Evolutionary conservation across 208 protist genomes (phyloP), one percentile per base, ranked within the genome.

Genomic region (Naegleria lovaniensis): DNA sequence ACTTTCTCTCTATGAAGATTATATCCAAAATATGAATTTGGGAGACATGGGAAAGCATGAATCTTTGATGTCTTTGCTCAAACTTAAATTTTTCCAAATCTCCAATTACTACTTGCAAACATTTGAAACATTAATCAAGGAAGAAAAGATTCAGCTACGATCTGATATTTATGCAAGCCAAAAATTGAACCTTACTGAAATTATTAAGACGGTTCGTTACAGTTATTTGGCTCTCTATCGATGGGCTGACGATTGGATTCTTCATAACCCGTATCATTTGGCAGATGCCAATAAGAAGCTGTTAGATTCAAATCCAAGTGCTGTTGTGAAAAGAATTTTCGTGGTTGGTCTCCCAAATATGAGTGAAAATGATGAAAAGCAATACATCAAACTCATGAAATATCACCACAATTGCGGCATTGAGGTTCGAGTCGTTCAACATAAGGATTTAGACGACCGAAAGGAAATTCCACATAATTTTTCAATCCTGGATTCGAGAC

Each of bases 391-490:
- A 5, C 41, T 87, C 0, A 51, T 87, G 83, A 41, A 87, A 25
- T 87, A 52, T 19, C 83, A 87, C 15, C 15, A 87, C 6, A 16
- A 0, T 0, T 52, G 39, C 16, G 83, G 83, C 40, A 51, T 87
- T 41, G 83, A 87, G 15, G 83, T 87, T 48, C 7, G 83, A 51
- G 83, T 87, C 2, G 83, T 51, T 38, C 33, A 51, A 29, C 55
- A 67, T 29, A 67, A 67, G 55, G 55, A 67, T 67, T 29, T 51
- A 39, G 83, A 87, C 7, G 83, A 87, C 29, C 40, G 83, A 51
- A 87, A 87, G 5, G 83, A 87, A 41, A 87, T 87, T n/a, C 83
- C 83, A 52, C 33, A 51, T 5, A 87, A 87, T n/a, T 87, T 87
- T 87, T 41, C 83, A 1, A 87, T 87, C 29, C 3, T 87, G 16